Evolutionary conservation across 73 alveolate species (phyloP), one percentile per base, ranked within the genome.

Genomic region (Breviolum minutum): DNA sequence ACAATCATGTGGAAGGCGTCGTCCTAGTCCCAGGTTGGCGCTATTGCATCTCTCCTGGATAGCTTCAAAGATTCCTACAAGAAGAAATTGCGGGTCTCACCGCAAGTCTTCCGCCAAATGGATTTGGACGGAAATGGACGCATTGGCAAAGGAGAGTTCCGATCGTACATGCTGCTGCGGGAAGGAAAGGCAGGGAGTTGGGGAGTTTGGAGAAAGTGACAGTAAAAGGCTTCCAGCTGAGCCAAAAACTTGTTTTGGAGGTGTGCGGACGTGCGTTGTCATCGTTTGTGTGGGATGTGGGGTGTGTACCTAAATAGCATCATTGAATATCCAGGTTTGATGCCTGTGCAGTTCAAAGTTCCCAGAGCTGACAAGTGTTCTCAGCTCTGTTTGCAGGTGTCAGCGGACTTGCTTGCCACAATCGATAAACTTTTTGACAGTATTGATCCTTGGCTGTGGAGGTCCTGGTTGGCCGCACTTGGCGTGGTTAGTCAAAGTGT

Each of bases 131-230:
- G 95, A 48, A 68, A 11, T 30, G 95, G 95, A 29, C 19, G 7
- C 7, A 64, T 87, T 29, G 19, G 64, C 84, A 27, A 66, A 19
- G 74, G 68, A 40, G 81, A 30, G 84, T 68, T 69, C 32, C 95
- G 80, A n/a, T 68, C 74, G 22, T 87, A 87, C 69, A 87, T 87
- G 95, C 95, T 87, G 13, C 66, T 87, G 10, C 95, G 95, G 60
- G 68, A 87, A 63, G 83, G 83, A 48, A 80, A 80, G 88, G 88
- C 88, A 10, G 88, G 88, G 68, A 5, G 62, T 71, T 40, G 54
- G 54, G 54, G 54, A 40, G 77, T 14, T 14, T 68, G 17, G 8
- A 68, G 77, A 68, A 2, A 68, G 3, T 68, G 77, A 17, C 17
- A 68, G 77, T 22, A 4, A 1, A 17, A 68, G n/a, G 17, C n/a